phyloP scores from a whole-genome alignment of 1,139 yeast genomes.

The Hyphopichia pseudoburtonii region DNA sequence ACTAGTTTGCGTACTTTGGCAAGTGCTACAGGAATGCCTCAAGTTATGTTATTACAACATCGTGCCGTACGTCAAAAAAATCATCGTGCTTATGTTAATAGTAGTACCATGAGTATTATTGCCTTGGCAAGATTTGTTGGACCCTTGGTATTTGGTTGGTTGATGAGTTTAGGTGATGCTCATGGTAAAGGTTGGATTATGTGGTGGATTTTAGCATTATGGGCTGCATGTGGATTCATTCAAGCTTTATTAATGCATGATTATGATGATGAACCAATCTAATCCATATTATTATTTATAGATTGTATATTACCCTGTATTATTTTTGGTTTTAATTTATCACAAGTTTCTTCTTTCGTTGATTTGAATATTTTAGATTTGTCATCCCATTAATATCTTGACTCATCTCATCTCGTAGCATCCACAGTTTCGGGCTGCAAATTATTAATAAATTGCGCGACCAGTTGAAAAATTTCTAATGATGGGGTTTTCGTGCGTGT shows the following conservation, averaged over 20 bases:
- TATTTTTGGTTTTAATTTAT: too few relatives aligned
- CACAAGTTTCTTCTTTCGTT: too few relatives aligned
- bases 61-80: conserved; percentile 48
- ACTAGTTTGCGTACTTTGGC: conserved; percentile 19
- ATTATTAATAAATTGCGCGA: too few relatives aligned
- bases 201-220: conserved; percentile 46
- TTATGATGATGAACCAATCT: conserved; percentile 21
- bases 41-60: conserved; percentile 38
- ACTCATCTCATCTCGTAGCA: too few relatives aligned
- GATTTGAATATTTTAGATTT: too few relatives aligned
- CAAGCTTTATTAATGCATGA: conserved; percentile 36
- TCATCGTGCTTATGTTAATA: conserved; percentile 53
- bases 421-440: too few relatives aligned
- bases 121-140: conserved; percentile 60
- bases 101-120: conserved; percentile 47
- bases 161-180: conserved; percentile 52
- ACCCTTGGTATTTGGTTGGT: conserved; percentile 57
- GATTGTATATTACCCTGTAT: too few relatives aligned
- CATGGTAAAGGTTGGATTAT: conserved; percentile 46
- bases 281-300: neutral
- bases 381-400: too few relatives aligned
- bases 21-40: conserved; percentile 18
- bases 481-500: too few relatives aligned
- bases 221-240: conserved; percentile 31
- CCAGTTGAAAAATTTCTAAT: too few relatives aligned